phyloP scores from a whole-genome alignment of 2,329 filamentous ascomycete genomes.

The Pseudogymnoascus sp. region DNA sequence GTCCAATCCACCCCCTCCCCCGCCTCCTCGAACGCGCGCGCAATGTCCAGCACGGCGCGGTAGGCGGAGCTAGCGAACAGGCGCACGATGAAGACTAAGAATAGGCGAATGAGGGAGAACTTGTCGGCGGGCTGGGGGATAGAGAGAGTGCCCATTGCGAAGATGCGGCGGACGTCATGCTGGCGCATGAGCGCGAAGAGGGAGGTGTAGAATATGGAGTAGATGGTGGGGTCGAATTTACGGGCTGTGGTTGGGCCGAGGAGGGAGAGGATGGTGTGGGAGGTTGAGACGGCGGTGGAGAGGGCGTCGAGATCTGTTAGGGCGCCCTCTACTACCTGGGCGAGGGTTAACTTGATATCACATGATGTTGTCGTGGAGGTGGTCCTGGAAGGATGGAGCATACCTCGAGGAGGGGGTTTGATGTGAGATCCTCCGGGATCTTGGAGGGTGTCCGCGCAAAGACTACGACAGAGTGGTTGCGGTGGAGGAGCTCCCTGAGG shows the following conservation, averaged over 20 bases:
- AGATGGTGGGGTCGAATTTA: constrained; percentile 17
- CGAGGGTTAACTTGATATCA: constrained; percentile 20
- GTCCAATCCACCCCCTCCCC: constrained; percentile 22
- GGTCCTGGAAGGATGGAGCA: constrained; percentile 15
- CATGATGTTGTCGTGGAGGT: constrained; percentile 16
- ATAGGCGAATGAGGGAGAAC: constrained; percentile 18
- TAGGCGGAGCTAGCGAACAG: constrained; percentile 20
- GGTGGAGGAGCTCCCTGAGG: constrained; percentile 19
- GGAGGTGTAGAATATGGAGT: constrained; percentile 20
- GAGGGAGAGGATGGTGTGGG: neutral
- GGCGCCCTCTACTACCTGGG: constrained; percentile 16
- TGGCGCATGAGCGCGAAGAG: constrained; percentile 16
- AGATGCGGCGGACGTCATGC: constrained; percentile 18
- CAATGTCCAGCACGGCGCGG: constrained; percentile 18
- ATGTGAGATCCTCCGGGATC: constrained; percentile 19
- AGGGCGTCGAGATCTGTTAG: constrained; percentile 13
- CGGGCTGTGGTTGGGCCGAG: neutral
- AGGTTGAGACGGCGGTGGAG: constrained; percentile 21
- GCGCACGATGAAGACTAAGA: constrained; percentile 20
- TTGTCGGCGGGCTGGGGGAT: constrained; percentile 18
- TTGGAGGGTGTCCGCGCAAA: constrained; percentile 22
- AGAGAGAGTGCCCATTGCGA: constrained; percentile 23
- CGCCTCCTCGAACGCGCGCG: constrained; percentile 19
- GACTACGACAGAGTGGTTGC: constrained; percentile 19
- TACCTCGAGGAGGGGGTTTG: constrained; percentile 16